These are phyloP conservation scores for Cytospora schulzeri DNA, from an alignment of 2,329 filamentous ascomycete genomes.

Conservation along the genomic window DNA sequence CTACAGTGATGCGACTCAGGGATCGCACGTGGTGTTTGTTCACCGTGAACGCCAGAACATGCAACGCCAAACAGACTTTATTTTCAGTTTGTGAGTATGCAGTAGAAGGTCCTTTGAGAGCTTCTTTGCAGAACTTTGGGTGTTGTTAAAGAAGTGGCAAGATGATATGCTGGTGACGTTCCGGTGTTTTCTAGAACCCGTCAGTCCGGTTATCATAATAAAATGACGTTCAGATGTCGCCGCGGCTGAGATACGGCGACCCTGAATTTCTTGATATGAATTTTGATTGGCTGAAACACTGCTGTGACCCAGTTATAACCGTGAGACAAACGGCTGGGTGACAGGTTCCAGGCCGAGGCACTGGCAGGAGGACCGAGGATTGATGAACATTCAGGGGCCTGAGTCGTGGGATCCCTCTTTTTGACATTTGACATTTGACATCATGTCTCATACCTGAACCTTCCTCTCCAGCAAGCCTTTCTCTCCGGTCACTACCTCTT, in stretches of 20 bases:
- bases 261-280: background rate
- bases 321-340: background rate
- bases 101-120: too few relatives aligned
- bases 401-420: background rate
- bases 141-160: background rate
- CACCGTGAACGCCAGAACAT: background rate
- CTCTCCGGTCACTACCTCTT: background rate
- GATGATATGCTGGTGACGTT: background rate
- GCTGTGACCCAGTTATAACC: background rate
- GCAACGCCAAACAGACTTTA: background rate
- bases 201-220: background rate
- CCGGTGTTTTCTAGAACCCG: background rate
- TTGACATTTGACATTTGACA: too few relatives aligned
- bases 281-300: background rate
- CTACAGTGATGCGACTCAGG: background rate
- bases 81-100: too few relatives aligned
- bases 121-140: background rate
- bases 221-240: background rate
- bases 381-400: background rate
- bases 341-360: background rate
- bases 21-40: background rate
- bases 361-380: background rate
- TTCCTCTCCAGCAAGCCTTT: background rate
- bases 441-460: background rate
- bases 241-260: background rate